These are phyloP conservation scores for Hygrocybe coccinea DNA, from an alignment of 768 basidiomycete genomes.

Conservation along the genomic window DNA sequence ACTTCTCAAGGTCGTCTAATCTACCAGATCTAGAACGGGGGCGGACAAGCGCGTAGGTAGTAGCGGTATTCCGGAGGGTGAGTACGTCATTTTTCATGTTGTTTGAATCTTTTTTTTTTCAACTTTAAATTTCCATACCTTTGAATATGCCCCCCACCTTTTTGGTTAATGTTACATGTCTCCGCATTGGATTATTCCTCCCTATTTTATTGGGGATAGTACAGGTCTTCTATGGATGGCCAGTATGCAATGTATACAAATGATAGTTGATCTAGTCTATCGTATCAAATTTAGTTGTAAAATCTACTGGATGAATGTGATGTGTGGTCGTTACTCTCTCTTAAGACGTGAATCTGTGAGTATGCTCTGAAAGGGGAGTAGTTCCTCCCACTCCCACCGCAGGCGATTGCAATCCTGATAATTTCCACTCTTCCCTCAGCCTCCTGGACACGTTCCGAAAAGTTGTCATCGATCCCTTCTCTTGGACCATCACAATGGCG, in stretches of 20 bases:
- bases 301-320: neutral
- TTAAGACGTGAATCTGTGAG: slow-evolving; percentile 33
- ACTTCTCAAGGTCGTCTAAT: slow-evolving; percentile 21
- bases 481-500: slow-evolving; percentile 73
- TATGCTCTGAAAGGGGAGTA: slow-evolving; percentile 40
- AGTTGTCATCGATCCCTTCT: slow-evolving; percentile 86
- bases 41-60: neutral
- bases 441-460: slow-evolving; percentile 75
- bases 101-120: too few relatives aligned
- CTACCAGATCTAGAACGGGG: neutral
- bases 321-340: neutral
- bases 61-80: too few relatives aligned
- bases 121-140: too few relatives aligned
- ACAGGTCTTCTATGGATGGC: too few relatives aligned
- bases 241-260: too few relatives aligned
- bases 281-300: neutral
- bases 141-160: too few relatives aligned
- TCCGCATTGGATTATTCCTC: too few relatives aligned
- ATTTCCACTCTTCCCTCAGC: slow-evolving; percentile 48
- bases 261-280: too few relatives aligned
- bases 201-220: too few relatives aligned
- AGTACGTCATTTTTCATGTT: too few relatives aligned
- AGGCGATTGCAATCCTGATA: slow-evolving; percentile 39
- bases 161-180: too few relatives aligned
- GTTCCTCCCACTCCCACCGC: slow-evolving; percentile 5